Evolutionary conservation across 306 rosid species (phyloP).

Genomic region (Cicer chorassanicum): DNA sequence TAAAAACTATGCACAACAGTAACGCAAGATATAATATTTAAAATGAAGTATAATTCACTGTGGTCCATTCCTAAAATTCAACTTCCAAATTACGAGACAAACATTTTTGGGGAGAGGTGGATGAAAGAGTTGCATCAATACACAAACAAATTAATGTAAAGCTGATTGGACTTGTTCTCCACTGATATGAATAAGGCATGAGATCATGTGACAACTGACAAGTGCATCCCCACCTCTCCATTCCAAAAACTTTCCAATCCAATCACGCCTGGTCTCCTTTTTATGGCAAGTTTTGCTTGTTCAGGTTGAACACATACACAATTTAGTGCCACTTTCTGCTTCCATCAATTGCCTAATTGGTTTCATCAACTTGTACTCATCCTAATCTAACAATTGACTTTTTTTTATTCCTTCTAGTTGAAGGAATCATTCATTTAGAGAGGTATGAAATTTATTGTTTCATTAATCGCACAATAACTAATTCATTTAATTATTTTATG

Average conservation of each 20-base stretch:
- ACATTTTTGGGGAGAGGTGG: not conserved
- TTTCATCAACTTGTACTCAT: constrained; percentile 14
- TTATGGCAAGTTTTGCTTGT: constrained; percentile 30
- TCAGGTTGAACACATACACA: constrained; percentile 29
- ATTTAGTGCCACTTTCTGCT: constrained; percentile 23
- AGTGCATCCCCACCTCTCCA: constrained; percentile 17
- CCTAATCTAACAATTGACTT: constrained; percentile 28
- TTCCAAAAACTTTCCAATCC: constrained; percentile 27
- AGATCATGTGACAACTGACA: constrained; percentile 1
- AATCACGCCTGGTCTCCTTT: constrained; percentile 42
- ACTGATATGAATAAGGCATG: not conserved
- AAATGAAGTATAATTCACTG: too few species aligned
- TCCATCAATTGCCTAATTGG: constrained; percentile 7
- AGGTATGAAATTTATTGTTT: too few species aligned
- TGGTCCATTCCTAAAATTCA: too few species aligned
- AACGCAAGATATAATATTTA: too few species aligned
- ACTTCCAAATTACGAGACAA: not conserved
- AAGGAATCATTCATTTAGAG: not conserved
- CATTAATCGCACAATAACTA: too few species aligned
- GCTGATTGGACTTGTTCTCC: constrained; percentile 28
- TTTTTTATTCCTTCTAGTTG: not conserved
- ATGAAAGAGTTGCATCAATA: not conserved
- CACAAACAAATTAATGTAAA: constrained; percentile 11
- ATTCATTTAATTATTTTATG: too few species aligned
- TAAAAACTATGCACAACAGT: too few species aligned